phyloP scores from a whole-genome alignment of 345 rosid genomes.

The Populus ilicifolia region DNA sequence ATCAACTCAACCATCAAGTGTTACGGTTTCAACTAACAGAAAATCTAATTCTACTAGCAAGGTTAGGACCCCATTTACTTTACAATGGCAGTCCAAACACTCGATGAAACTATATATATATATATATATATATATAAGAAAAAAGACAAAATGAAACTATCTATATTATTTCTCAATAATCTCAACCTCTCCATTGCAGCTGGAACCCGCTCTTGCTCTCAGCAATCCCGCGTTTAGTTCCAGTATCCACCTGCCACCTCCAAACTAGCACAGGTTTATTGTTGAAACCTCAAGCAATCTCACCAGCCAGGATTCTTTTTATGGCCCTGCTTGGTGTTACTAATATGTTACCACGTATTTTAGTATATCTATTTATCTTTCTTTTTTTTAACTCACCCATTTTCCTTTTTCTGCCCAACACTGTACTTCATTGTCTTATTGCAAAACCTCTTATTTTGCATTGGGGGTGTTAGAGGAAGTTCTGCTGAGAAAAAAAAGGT shows the following conservation, averaged over 20 bases:
- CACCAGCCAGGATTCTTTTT: slow-evolving; percentile 3
- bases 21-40: too few relatives aligned
- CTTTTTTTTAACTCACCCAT: not conserved
- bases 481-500: not conserved
- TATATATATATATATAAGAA: too few relatives aligned
- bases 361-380: not conserved
- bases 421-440: slow-evolving; percentile 31
- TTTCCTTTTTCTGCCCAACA: not conserved
- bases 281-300: slow-evolving; percentile 8
- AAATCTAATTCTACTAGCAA: too few relatives aligned
- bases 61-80: too few relatives aligned
- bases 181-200: slow-evolving; percentile 27
- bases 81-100: too few relatives aligned
- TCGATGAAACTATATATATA: too few relatives aligned
- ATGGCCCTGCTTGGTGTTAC: not conserved
- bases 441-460: slow-evolving; percentile 3
- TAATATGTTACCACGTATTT: not conserved
- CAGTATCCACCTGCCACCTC: slow-evolving; percentile 11
- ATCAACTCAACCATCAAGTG: too few relatives aligned
- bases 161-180: not conserved
- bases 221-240: not conserved
- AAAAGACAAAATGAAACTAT: too few relatives aligned
- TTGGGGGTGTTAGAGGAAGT: not conserved
- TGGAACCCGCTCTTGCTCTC: slow-evolving; percentile 26
- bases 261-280: not conserved